Base-by-base conservation (phyloP, 371 early-diverging fungal species). In the Zychaea mexicana region DNA sequence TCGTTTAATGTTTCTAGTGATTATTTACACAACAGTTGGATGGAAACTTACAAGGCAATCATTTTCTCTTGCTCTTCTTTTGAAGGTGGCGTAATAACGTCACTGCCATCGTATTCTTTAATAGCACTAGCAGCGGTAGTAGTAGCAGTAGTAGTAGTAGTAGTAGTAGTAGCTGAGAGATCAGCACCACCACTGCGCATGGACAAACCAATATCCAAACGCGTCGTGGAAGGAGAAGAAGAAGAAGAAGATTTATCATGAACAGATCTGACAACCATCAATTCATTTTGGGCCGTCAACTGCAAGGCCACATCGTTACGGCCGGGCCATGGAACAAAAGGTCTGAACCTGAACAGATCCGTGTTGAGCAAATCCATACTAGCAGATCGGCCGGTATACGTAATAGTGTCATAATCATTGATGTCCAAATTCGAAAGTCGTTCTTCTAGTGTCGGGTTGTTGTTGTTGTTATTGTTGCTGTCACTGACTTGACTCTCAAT, bases 371-470 rank as follows among this genome's bases (percentile, higher is more conserved):
- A 55, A 24, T 71, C 69, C 15, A 78, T 52, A 31, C 80, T 77
- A 54, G 83, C 80, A 2, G 80, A 79, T 31, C 64, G 57, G 0
- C 83, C 83, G 8, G 75, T 68, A 31, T 83, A 83, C 47, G 71
- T 76, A 22, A 79, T 69, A 0, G 74, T 57, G 28, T 79, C 80
- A 61, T 79, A 78, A 47, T 83, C 80, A 13, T 80, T 63, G 15
- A 77, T 30, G 26, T 69, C 64, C 24, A 76, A 46, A 33, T 66
- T 66, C 17, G 75, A 64, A 6, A 71, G 30, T 39, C 55, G 70
- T 21, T 57, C 70, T 61, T 45, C 39, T 10, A 49, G 24, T 27
- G n/a, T n/a, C n/a, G 45, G n/a, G 12, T 19, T 45, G 26, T 38
- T 58, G 17, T 17, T n/a, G n/a, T 12, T 58, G 26, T 19, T 36